Evolutionary conservation across 148 eudicot species (phyloP).

Genomic region (Fagopyrum homotropicum): DNA sequence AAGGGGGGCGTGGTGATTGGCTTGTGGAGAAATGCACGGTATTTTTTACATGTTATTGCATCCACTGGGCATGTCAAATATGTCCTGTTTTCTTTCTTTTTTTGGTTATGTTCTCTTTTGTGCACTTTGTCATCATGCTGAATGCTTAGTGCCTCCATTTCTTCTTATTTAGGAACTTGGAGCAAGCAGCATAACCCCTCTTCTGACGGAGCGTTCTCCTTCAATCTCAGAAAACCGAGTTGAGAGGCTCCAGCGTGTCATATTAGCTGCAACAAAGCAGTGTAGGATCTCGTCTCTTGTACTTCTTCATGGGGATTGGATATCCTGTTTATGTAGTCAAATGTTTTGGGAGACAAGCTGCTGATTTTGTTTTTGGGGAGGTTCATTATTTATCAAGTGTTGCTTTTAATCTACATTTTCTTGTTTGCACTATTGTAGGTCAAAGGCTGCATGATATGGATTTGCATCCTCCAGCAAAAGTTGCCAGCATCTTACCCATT

Average conservation of each 20-base stretch:
- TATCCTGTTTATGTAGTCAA: not conserved
- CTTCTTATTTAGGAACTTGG: conserved; percentile 66
- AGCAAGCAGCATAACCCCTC: conserved; percentile 78
- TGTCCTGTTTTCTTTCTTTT: not conserved
- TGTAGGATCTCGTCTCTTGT: conserved; percentile 29
- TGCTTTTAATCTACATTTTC: not conserved
- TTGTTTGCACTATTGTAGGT: conserved; percentile 34
- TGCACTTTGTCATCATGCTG: not conserved
- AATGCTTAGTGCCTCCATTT: not conserved
- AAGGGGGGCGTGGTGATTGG: conserved; percentile 98
- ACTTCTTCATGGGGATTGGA: not conserved
- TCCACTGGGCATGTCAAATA: not conserved
- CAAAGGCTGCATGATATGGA: conserved; percentile 90
- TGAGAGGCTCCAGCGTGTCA: conserved; percentile 78
- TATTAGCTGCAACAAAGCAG: conserved; percentile 82
- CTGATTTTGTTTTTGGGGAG: not conserved
- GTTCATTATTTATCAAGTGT: not conserved
- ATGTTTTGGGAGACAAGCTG: not conserved
- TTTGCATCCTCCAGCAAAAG: conserved; percentile 56
- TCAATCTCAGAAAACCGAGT: conserved; percentile 83
- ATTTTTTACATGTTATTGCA: conserved; percentile 11
- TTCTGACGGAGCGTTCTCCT: conserved; percentile 77
- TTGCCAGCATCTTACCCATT: conserved; percentile 43
- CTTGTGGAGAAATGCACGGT: conserved; percentile 98
- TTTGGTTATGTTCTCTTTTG: not conserved